Evolutionary conservation across 179 eudicot genomes (phyloP), one percentile per base, ranked within the genome.

Genomic region (Patellifolia procumbens): DNA sequence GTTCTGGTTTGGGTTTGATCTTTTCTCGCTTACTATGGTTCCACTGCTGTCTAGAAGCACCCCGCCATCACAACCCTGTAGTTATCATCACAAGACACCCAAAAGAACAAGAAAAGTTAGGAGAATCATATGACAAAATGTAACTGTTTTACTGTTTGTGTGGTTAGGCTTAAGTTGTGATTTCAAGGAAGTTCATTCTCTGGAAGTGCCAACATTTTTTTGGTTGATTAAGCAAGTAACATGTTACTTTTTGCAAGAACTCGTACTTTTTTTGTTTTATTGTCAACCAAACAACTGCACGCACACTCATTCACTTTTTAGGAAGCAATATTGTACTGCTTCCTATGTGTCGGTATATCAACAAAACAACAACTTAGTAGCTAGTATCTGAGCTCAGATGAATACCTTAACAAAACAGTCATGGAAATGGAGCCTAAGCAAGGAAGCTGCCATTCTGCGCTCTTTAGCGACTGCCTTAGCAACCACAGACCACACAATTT

Each of bases 41-140:
- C 87, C 87, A 43, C 82, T 81, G 82, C 85, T 83, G 85, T 90
- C 92, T 69, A 94, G 80, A 8, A 94, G 88, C 43, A 94, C 74
- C 5, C 95, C 90, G 16, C 86, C 98, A 81, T 94, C 98, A 63
- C 98, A 94, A 0, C 98, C 98, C 98, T 94, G 74, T 39, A 81
- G 34, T 64, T 2, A 52, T 16, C 20, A 78, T 34, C 32, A 71
- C n/a, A 31, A 5, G 0, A 26, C 32, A 58, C 62, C 26, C 55
- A 60, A 7, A 45, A 42, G 26, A 15, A 53, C 20, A 60, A 28
- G 29, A 28, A 60, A 52, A 2, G 58, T 19, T 19, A 5, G 5
- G 24, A 52, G 26, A 19, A 5, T 20, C 12, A 53, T 53, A 39
- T 39, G 43, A 39, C 43, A 3, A 39, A 39, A 39, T 39, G 0